phyloP scores from a whole-genome alignment of 192 early-diverging fungal genomes.

The Linnemannia zychae region DNA sequence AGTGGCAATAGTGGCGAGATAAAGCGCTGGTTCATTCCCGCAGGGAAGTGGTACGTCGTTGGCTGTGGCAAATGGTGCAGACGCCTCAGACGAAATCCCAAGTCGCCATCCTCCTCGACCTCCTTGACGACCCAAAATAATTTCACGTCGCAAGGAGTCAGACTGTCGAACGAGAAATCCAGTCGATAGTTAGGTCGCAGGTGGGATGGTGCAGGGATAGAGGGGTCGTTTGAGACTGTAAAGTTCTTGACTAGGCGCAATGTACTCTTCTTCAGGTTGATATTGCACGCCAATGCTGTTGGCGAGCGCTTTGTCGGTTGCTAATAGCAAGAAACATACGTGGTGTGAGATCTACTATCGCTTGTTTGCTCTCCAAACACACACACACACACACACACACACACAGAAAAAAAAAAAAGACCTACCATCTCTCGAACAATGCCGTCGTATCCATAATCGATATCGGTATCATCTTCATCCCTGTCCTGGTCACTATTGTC shows the following conservation, averaged over 20 bases:
- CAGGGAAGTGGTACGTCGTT: slow-evolving; percentile 52
- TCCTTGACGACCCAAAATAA: slow-evolving; percentile 54
- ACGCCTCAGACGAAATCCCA: slow-evolving; percentile 39
- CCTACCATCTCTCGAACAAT: slow-evolving; percentile 48
- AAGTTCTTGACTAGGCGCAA: slow-evolving; percentile 47
- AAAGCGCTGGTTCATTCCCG: slow-evolving; percentile 53
- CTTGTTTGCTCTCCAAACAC: neutral
- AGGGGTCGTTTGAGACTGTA: slow-evolving; percentile 41
- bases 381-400: too few relatives aligned
- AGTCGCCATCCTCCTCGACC: slow-evolving; percentile 43
- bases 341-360: neutral
- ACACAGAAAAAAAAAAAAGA: neutral
- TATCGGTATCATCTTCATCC: slow-evolving; percentile 25
- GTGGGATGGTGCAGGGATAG: slow-evolving; percentile 32
- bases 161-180: slow-evolving; percentile 47
- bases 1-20: slow-evolving; percentile 52
- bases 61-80: slow-evolving; percentile 50
- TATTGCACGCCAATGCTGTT: slow-evolving; percentile 45
- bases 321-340: slow-evolving; percentile 4
- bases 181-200: slow-evolving; percentile 48
- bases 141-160: slow-evolving; percentile 51
- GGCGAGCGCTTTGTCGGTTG: slow-evolving; percentile 57
- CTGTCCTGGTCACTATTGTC: slow-evolving; percentile 14
- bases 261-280: slow-evolving; percentile 53
- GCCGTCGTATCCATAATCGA: slow-evolving; percentile 38